Evolutionary conservation across 176 grass and related monocot species (phyloP).

Genomic region (Rhynchospora breviuscula): DNA sequence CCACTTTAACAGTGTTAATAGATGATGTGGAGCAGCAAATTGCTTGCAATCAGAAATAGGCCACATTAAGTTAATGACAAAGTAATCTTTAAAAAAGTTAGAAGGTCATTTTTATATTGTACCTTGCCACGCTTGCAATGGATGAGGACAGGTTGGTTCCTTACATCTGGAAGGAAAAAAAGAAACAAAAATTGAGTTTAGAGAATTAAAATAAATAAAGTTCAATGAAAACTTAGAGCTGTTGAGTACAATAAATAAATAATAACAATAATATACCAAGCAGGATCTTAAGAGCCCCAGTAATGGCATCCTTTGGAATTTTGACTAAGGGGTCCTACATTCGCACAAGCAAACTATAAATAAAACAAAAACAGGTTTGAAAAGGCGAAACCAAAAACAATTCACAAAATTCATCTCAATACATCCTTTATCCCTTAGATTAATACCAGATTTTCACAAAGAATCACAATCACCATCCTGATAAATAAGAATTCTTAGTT

Average conservation of each 20-base stretch:
- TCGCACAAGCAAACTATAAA: conserved; percentile 30
- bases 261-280: conserved; percentile 49
- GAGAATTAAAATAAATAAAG: conserved; percentile 12
- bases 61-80: background rate
- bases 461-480: background rate
- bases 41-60: background rate
- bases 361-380: background rate
- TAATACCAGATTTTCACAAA: background rate
- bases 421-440: background rate
- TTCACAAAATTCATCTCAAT: background rate
- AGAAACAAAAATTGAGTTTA: background rate
- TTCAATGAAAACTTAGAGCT: conserved; percentile 18
- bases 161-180: conserved; percentile 43
- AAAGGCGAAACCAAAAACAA: background rate
- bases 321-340: conserved; percentile 42
- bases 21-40: background rate
- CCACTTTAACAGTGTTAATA: background rate
- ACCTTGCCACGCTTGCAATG: conserved; percentile 78
- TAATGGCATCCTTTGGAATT: conserved; percentile 56
- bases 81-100: background rate
- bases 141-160: conserved; percentile 64
- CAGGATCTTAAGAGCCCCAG: conserved; percentile 51
- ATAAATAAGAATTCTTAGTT: background rate
- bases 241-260: conserved; percentile 4
- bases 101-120: background rate